Evolutionary conservation across 1,139 yeast genomes (phyloP), one percentile per base, ranked within the genome.

Genomic region (Sugiyamaella novakii): DNA sequence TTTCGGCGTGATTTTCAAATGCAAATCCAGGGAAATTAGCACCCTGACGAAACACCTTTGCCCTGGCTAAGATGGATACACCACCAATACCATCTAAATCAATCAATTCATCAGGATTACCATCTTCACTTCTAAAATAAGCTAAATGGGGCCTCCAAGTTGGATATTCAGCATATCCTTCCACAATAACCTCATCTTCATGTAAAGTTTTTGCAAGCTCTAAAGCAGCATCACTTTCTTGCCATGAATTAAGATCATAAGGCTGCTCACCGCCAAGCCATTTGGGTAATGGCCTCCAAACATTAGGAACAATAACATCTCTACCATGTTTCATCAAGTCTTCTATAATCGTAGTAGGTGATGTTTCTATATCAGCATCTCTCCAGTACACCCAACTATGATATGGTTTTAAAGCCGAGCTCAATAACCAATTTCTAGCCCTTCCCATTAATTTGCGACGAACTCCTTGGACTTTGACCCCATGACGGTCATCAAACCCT

Each of bases 101-200:
- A 87, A 87, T 84, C 62, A 84, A 94, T 30, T 81, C 88, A 62
- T 84, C 87, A 14, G 88, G 87, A 66, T 87, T 89, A 28, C 95
- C 95, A 62, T 83, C 80, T 3, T 92, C 91, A 60, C 86, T 95
- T 57, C 96, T 76, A 63, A 87, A 74, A 64, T 87, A 87, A 0
- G 95, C 96, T 60, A 87, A 75, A 68, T 87, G 96, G 1, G 95
- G 91, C 65, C 96, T 77, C 95, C 95, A 87, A 1, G 96, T 87
- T 49, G 91, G 94, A 67, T 86, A 87, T 68, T 87, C 96, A 33
- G 86, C 92, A 65, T 87, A 87, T 11, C 96, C 96, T 68, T 87
- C 96, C 10, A 87, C 96, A 57, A 87, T 87, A 54, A 89, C 91
- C 1, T 89, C 92, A 65, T 87, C 95, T 65, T 87, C 96, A 61